Base-by-base conservation (phyloP, 768 basidiomycete species). In the Stropharia rugosoannulata region DNA sequence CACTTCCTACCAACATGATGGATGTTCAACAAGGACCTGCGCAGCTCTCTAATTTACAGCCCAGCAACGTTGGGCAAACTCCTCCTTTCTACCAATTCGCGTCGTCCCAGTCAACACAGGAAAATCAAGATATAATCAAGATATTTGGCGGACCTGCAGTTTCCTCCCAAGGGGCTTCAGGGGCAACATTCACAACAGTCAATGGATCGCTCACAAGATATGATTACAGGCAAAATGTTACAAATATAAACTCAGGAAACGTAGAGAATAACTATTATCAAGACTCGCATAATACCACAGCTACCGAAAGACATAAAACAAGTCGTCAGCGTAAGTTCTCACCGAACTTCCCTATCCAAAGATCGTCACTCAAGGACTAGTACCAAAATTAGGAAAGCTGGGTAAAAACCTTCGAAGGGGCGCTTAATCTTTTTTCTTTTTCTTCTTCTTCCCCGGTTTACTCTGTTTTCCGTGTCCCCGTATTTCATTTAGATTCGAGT, bases 201-300 rank as follows among this genome's bases (percentile, higher is more conserved):
- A 9, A 54, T 16, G 59, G 59, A 8, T 39, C 53, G 51, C 29
- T 47, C 18, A 50, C 22, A 2, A 39, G 54, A 27, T 43, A 57
- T 12, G 59, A 64, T 22, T 32, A 51, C 15, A 40, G 54, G 1
- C 39, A 52, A 5, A 40, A 59, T 27, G 54, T 48, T 32, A 55
- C 41, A 10, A 62, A 62, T 35, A 49, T 56, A 15, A 49, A 55
- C 15, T 64, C 62, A 9, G 49, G 56, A 12, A 66, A 66, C 32
- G 48, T 43, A 5, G 10, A 46, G 10, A 56, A 52, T 37, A 58
- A 37, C 8, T 25, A 57, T 11, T 37, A 58, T 3, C 42, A 51
- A n/a, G 64, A 66, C 49, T 66, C 64, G 2, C 59, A 59, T 36
- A 66, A 66, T 25, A 56, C 64, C 39, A 51, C 57, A 7, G 60